Percentiles rank a stretch among this genome's conserved stretches.
Conservation (phyloP, 345 rosid genomes). For the rapeseed (Brassica napus) region DNA sequence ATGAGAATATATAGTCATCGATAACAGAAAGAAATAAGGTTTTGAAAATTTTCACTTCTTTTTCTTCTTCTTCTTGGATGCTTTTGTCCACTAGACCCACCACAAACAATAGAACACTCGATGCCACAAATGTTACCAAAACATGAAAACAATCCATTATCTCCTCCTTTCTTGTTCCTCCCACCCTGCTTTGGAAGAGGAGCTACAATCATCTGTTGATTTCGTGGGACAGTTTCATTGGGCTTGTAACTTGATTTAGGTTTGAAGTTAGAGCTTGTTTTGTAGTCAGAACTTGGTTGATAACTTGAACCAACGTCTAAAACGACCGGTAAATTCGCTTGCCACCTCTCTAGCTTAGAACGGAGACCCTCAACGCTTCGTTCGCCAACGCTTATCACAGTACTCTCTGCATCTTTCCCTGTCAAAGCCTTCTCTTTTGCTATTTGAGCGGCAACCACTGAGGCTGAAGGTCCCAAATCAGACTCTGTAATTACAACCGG, state of each 20-base stretch:
- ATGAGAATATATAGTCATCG: slow-evolving; percentile 4
- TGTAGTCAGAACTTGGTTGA: slow-evolving; percentile 33
- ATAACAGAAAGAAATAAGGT: neutral
- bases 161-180: slow-evolving; percentile 34
- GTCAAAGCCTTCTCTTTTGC: slow-evolving; percentile 42
- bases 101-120: slow-evolving; percentile 72
- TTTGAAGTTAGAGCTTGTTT: slow-evolving; percentile 29
- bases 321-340: slow-evolving; percentile 62
- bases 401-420: slow-evolving; percentile 54
- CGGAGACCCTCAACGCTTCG: slow-evolving; percentile 72
- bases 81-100: slow-evolving; percentile 34
- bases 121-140: slow-evolving; percentile 64
- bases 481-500: slow-evolving; percentile 54
- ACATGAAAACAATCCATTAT: slow-evolving; percentile 4
- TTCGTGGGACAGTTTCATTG: slow-evolving; percentile 31
- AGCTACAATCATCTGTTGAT: slow-evolving; percentile 37
- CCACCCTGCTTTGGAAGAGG: slow-evolving; percentile 24
- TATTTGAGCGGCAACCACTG: slow-evolving; percentile 75
- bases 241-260: slow-evolving; percentile 39
- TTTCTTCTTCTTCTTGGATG: slow-evolving; percentile 25
- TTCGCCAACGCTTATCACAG: slow-evolving; percentile 47
- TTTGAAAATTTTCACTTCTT: slow-evolving; percentile 11
- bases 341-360: slow-evolving; percentile 83
- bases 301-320: slow-evolving; percentile 53
- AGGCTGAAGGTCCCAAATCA: slow-evolving; percentile 82